Conservation (phyloP, 768 basidiomycete species). For the Chalciporus pseudorubinellus region DNA sequence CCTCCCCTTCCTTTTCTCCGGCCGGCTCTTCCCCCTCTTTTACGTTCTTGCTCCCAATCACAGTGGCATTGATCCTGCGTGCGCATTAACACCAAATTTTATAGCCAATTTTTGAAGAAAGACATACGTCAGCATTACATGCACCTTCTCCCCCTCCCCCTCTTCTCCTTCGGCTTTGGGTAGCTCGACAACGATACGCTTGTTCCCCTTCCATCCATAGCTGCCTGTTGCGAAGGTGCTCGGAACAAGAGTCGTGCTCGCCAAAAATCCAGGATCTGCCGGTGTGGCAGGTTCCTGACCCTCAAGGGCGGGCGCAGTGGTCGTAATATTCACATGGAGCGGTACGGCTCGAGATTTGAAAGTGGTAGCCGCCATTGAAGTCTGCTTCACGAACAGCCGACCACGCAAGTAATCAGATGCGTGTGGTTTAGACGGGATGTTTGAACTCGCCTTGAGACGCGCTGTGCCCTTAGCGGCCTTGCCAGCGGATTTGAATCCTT, state of each 20-base stretch:
- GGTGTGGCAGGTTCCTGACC: conserved; percentile 32
- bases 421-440: not conserved
- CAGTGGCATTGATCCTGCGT: conserved; percentile 73
- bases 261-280: conserved; percentile 61
- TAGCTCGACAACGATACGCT: conserved; percentile 64
- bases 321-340: conserved; percentile 64
- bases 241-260: conserved; percentile 53
- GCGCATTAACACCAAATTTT: not conserved
- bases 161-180: conserved; percentile 45
- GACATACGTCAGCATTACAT: conserved; percentile 71
- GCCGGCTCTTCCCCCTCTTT: conserved; percentile 38
- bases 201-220: conserved; percentile 83
- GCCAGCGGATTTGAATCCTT: conserved; percentile 30
- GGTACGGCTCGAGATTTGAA: conserved; percentile 71
- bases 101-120: not conserved
- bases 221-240: conserved; percentile 69
- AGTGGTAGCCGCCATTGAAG: conserved; percentile 43
- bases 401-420: not conserved
- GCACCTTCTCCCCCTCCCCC: conserved; percentile 60
- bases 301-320: conserved; percentile 51
- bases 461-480: conserved; percentile 39
- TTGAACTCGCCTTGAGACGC: conserved; percentile 43
- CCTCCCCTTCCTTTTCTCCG: conserved; percentile 30
- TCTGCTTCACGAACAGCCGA: conserved; percentile 27
- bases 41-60: conserved; percentile 64